Base-by-base conservation (phyloP, 2,329 filamentous ascomycete species). In the Aspergillus felis region DNA sequence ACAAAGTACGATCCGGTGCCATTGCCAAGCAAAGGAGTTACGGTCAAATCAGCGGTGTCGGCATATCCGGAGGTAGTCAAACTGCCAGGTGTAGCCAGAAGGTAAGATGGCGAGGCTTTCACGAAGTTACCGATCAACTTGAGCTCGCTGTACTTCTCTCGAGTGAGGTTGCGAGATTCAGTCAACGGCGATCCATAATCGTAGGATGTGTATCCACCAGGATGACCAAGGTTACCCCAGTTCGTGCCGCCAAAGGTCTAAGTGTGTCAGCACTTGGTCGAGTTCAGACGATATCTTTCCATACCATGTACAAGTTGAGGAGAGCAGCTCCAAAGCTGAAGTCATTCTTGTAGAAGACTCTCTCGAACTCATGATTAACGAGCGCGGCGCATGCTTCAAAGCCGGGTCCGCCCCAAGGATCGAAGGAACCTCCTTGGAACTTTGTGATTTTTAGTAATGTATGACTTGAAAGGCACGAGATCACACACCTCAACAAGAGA, bases 291-390 rank as follows among this genome's bases (percentile, higher is more conserved):
- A 2, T 5, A 38, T 6, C 0, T 3, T 5, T 59, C 42, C 71
- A 63, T 68, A 86, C 85, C 90, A 92, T 92, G 70, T 92, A 92
- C 1, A 91, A 67, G 63, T 87, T 92, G 57, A 91, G 77, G 7
- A 93, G 83, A 0, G 83, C 85, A 2, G 87, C 82, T 0, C 85
- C 87, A 17, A 87, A 83, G 41, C 84, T 84, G 53, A 87, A 83
- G 53, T 86, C 80, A 63, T 91, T 90, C 79, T 92, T 93, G 72
- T 91, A 90, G 68, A 92, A 91, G 0, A 94, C 86, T 17, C 89
- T 79, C 59, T 89, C 85, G 60, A 91, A 91, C 63, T 92, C 87
- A n/a, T 86, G 78, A 60, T 89, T 88, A 3, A 90, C 76, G 3
- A 92, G 78, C 2, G 78, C 75, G 3, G 82, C 78, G 64, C 91